Percentiles rank a stretch among this genome's conserved stretches.
Evolutionary conservation across 306 rosid genomes (phyloP).

Genomic region (Acacia confusa): DNA sequence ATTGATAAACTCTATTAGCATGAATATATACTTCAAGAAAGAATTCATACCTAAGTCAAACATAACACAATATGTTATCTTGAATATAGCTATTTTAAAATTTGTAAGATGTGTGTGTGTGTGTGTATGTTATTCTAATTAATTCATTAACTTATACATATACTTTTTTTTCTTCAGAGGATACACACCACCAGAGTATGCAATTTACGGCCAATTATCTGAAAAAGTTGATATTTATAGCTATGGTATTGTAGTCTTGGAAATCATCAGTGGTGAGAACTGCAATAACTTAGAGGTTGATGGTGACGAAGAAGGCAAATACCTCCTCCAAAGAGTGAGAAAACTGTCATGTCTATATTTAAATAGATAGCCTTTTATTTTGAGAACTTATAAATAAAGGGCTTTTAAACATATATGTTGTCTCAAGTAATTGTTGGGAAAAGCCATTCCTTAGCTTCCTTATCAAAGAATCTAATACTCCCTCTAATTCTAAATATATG

Average conservation of each 20-base stretch:
- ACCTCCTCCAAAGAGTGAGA: neutral
- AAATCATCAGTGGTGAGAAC: neutral
- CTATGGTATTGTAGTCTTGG: neutral
- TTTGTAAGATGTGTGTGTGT: neutral
- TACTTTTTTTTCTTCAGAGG: neutral
- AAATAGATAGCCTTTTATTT: neutral
- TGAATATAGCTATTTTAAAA: neutral
- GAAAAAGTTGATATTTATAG: neutral
- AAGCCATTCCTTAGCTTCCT: neutral
- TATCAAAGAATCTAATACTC: neutral
- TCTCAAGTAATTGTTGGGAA: neutral
- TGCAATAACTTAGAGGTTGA: neutral
- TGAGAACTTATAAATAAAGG: neutral
- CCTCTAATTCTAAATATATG: too few species aligned
- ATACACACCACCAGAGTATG: neutral
- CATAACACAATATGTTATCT: neutral
- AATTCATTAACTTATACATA: neutral
- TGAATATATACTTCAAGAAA: neutral
- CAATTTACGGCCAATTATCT: neutral
- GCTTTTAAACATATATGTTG: too few species aligned
- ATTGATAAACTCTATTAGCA: neutral
- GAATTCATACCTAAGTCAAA: neutral
- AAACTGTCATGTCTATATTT: neutral
- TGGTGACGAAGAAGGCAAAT: neutral
- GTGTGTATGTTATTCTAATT: neutral